Percentiles rank a stretch among this genome's conserved stretches.
These are phyloP conservation scores for Botrytis cinerea DNA, from an alignment of 2,329 filamentous ascomycete genomes.

Conservation along the genomic window DNA sequence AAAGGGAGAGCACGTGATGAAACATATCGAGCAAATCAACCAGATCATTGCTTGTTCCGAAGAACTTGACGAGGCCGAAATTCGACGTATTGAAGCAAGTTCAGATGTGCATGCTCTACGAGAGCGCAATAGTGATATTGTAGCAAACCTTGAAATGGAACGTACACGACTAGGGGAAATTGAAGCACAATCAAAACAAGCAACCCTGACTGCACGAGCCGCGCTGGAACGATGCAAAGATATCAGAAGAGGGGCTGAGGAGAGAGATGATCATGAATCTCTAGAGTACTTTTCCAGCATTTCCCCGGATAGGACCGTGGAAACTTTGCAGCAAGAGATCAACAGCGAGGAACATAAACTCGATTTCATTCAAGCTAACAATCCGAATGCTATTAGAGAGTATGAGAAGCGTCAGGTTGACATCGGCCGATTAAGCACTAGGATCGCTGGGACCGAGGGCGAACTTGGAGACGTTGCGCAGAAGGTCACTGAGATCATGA, in stretches of 20 bases:
- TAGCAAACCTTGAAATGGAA: slow-evolving; percentile 52
- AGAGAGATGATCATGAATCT: slow-evolving; percentile 43
- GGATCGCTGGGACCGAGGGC: slow-evolving; percentile 56
- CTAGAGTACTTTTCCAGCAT: slow-evolving; percentile 48
- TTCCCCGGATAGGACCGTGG: slow-evolving; percentile 53
- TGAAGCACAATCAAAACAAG: slow-evolving; percentile 45
- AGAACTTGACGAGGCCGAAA: slow-evolving; percentile 66
- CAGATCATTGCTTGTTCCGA: slow-evolving; percentile 62
- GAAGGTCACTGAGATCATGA: slow-evolving; percentile 66
- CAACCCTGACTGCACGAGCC: slow-evolving; percentile 43
- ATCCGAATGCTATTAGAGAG: slow-evolving; percentile 72
- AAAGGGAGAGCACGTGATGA: slow-evolving; percentile 56
- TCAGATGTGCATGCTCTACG: slow-evolving; percentile 76
- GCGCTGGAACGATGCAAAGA: slow-evolving; percentile 46
- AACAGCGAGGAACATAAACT: slow-evolving; percentile 72
- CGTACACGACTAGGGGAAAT: slow-evolving; percentile 46
- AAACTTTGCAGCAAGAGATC: slow-evolving; percentile 72
- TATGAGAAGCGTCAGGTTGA: slow-evolving; percentile 72
- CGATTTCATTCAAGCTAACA: slow-evolving; percentile 76
- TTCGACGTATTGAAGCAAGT: slow-evolving; percentile 75
- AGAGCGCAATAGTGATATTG: slow-evolving; percentile 62
- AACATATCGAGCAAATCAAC: slow-evolving; percentile 61
- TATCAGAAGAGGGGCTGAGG: slow-evolving; percentile 42
- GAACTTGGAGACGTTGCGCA: slow-evolving; percentile 57
- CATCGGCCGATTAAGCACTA: slow-evolving; percentile 65